Percentiles rank a stretch among this genome's conserved stretches.
Evolutionary conservation across 202 grass and related monocot species (phyloP).

Genomic region (Dendrocalamus latiflorus): DNA sequence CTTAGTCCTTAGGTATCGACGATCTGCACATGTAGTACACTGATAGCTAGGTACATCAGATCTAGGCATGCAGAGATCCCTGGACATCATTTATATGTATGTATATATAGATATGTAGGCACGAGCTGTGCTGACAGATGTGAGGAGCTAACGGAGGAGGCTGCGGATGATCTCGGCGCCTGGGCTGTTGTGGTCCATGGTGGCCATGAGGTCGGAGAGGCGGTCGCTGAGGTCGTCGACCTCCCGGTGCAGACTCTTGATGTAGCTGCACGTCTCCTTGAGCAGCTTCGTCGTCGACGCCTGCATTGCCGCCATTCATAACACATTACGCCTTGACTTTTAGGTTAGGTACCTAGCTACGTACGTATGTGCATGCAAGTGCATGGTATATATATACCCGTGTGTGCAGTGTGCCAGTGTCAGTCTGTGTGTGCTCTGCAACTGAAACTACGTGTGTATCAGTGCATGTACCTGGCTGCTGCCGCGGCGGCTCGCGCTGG

Average conservation of each 20-base stretch:
- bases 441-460: background rate
- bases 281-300: constrained; percentile 65
- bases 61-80: background rate
- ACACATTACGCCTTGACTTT: background rate
- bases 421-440: background rate
- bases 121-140: background rate
- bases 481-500: constrained; percentile 51
- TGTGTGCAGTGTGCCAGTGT: background rate
- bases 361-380: background rate
- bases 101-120: background rate
- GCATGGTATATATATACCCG: background rate
- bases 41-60: background rate
- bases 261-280: constrained; percentile 91
- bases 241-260: constrained; percentile 81
- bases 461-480: constrained; percentile 36
- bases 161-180: constrained; percentile 73
- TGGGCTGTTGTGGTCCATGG: constrained; percentile 61
- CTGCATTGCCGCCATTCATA: constrained; percentile 12
- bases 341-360: background rate
- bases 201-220: constrained; percentile 61
- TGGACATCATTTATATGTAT: background rate
- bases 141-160: constrained; percentile 42
- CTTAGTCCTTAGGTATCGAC: background rate
- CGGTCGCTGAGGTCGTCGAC: constrained; percentile 69
- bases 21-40: background rate